These are phyloP conservation scores for Pholiota adiposa DNA, from an alignment of 1,284 basidiomycete species.

Conservation along the genomic window DNA sequence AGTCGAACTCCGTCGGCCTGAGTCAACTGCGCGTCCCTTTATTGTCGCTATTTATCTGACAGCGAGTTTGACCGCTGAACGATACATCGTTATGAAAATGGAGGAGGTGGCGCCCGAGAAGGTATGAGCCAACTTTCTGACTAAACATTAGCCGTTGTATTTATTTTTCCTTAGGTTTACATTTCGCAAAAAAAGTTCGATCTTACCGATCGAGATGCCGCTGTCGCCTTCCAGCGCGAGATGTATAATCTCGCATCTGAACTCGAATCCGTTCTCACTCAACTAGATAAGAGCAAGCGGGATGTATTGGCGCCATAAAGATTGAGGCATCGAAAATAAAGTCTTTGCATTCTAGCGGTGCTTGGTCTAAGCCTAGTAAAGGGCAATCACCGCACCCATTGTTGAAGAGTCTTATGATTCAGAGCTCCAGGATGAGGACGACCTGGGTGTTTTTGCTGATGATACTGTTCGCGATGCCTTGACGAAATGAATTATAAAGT, in stretches of 20 bases:
- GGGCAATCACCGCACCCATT: neutral
- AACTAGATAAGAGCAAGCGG: neutral
- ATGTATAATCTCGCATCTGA: neutral
- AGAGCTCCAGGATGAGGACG: neutral
- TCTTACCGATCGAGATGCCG: neutral
- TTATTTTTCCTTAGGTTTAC: neutral
- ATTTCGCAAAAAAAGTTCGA: constrained; percentile 1
- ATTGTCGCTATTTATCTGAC: neutral
- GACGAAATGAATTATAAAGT: neutral
- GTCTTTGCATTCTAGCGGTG: neutral
- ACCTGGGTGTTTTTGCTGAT: constrained; percentile 2
- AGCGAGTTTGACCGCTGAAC: neutral
- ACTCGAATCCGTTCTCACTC: neutral
- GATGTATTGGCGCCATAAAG: neutral
- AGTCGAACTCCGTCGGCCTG: neutral
- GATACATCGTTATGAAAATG: neutral
- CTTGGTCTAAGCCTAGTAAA: neutral
- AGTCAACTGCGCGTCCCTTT: neutral
- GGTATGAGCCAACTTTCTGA: neutral
- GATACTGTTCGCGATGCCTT: neutral
- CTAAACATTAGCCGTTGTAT: neutral
- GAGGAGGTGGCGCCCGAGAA: neutral
- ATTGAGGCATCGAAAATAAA: neutral
- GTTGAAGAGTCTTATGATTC: neutral
- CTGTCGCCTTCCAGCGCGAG: neutral